Base-by-base conservation (phyloP, 208 protist genomes). In the Trypanosoma mega region DNA sequence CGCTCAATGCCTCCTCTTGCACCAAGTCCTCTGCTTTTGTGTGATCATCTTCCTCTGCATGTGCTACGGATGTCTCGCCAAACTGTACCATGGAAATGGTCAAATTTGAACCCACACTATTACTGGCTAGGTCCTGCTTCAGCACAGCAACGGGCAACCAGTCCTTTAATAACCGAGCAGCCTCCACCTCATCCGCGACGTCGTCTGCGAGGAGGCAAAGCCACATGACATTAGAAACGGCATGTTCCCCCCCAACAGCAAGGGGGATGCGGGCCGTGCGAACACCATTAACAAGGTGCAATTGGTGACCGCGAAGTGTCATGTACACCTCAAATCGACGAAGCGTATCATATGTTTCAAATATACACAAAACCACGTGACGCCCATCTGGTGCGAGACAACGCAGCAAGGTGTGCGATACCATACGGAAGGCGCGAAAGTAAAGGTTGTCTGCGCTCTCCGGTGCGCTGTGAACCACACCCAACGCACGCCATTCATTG, bases 281-380 rank as follows among this genome's bases (percentile, higher is more conserved):
- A 1, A 55, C 48, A 37, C 83, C 83, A 54, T 90, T 76, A n/a
- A 78, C 59, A 41, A 87, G 72, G 20, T 71, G 54, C 26, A 91
- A 69, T 9, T 70, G 44, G 62, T 91, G 80, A 2, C 84, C 84
- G 0, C 84, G 80, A 47, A 91, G 57, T 18, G 80, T 70, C 84
- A 91, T 87, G 65, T 78, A 91, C 45, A 81, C 63, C n/a, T 87
- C 63, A 62, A 91, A 87, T 27, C 78, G 69, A 23, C 72, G 70
- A 5, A 91, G 70, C 2, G 57, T 65, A n/a, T 52, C 53, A 67
- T 87, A 87, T 47, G 59, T 62, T 43, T 87, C 78, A 63, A 91
- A 91, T 23, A 91, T 54, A 12, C 55, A 74, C 0, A 91, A 66
- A 2, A 79, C 48, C 0, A 87, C 71, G 6, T 61, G 60, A 3